Percentiles rank a stretch among this genome's conserved stretches.
These are phyloP conservation scores for Cercophora samala DNA, from an alignment of 495 filamentous ascomycete genomes.

Conservation along the genomic window DNA sequence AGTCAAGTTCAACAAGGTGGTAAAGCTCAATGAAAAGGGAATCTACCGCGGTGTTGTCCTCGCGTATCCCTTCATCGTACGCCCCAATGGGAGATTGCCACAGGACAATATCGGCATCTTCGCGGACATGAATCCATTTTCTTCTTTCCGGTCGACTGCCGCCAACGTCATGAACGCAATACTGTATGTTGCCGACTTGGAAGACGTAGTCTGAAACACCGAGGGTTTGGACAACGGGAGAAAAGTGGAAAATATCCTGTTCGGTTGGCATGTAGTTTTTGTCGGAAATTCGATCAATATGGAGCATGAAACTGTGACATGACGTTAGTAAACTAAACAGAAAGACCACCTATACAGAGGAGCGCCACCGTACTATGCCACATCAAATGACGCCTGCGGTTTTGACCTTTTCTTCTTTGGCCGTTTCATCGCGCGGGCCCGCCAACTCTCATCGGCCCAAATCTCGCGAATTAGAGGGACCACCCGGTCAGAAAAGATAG, in stretches of 20 bases:
- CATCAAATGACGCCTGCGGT: not conserved
- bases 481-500: not conserved
- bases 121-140: not conserved
- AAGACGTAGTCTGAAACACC: not conserved
- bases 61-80: not conserved
- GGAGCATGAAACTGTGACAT: not conserved
- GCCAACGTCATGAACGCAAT: not conserved
- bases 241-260: not conserved
- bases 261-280: not conserved
- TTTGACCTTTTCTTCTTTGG: not conserved
- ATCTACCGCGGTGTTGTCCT: not conserved
- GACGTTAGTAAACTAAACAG: too few species aligned
- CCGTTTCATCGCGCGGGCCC: not conserved
- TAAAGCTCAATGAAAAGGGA: too few species aligned
- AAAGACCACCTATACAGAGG: not conserved
- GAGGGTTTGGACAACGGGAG: not conserved
- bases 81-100: not conserved
- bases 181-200: not conserved
- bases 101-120: constrained; percentile 1
- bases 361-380: not conserved
- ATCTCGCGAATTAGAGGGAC: not conserved
- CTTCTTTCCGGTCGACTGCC: not conserved
- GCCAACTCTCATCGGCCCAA: not conserved
- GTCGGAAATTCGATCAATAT: not conserved
- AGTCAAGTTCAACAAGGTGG: too few species aligned